phyloP scores from a whole-genome alignment of 1,139 yeast genomes.

The Casaregolazyma suthepensis region DNA sequence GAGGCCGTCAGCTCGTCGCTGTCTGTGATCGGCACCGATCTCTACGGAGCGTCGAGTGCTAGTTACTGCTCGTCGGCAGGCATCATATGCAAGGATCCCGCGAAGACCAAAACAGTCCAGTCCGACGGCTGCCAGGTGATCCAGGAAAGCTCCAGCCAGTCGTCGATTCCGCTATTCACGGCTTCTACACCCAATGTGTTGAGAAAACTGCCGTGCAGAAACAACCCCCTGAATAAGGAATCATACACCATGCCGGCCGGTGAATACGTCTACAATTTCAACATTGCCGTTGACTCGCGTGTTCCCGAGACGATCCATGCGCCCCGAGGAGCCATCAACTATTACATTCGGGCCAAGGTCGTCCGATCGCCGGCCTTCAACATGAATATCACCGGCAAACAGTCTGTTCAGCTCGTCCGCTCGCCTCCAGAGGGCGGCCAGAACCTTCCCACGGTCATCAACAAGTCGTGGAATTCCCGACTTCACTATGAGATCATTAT shows the following conservation, averaged over 20 bases:
- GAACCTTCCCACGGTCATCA: slow-evolving; percentile 76
- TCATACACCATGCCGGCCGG: slow-evolving; percentile 53
- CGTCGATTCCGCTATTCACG: slow-evolving; percentile 12
- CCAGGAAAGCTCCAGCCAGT: slow-evolving; percentile 9
- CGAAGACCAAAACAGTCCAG: not conserved
- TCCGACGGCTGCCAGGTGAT: slow-evolving; percentile 13
- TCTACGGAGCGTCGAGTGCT: slow-evolving; percentile 31
- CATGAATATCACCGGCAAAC: slow-evolving; percentile 27
- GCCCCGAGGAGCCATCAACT: slow-evolving; percentile 37
- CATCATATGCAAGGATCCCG: slow-evolving; percentile 15
- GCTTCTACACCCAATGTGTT: slow-evolving; percentile 9
- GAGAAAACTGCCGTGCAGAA: slow-evolving; percentile 14
- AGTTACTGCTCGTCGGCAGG: slow-evolving; percentile 17
- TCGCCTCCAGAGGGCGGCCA: slow-evolving; percentile 70
- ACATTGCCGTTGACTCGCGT: slow-evolving; percentile 60
- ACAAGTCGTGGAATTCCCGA: slow-evolving; percentile 75
- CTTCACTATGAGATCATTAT: slow-evolving; percentile 72
- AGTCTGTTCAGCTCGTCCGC: slow-evolving; percentile 46
- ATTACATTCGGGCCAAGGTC: slow-evolving; percentile 29
- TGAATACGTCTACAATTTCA: slow-evolving; percentile 69
- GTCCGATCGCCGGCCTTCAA: slow-evolving; percentile 31
- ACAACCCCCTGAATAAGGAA: slow-evolving; percentile 15
- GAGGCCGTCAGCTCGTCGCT: slow-evolving; percentile 17
- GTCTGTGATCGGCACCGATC: slow-evolving; percentile 29
- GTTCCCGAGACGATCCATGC: slow-evolving; percentile 66